phyloP scores from a whole-genome alignment of 75 land plant genomes.

The Chamaecyparis obtusa region DNA sequence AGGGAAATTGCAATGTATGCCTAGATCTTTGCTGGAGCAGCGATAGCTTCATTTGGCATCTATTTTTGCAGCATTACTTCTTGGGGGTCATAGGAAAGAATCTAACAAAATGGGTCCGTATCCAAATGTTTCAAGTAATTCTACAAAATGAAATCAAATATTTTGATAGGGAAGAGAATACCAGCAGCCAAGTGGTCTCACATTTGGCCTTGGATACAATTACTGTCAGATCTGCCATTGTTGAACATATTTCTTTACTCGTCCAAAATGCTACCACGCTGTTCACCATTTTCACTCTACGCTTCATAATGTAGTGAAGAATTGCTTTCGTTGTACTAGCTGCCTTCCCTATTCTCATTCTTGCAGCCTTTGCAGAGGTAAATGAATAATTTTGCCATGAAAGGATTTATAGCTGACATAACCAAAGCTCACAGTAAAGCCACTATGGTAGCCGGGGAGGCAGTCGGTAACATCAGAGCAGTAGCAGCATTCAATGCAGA shows the following conservation, averaged over 20 bases:
- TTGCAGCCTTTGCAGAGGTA: too few relatives aligned
- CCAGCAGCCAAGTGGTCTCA: conserved; percentile 27
- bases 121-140: conserved; percentile 30
- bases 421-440: conserved; percentile 19
- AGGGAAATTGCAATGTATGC: conserved; percentile 10
- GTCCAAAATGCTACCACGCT: conserved; percentile 24
- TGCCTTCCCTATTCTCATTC: conserved; percentile 29
- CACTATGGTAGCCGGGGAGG: conserved; percentile 35
- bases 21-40: conserved; percentile 14
- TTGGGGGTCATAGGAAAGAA: conserved; percentile 35
- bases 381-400: conserved; percentile 1
- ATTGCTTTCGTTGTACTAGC: conserved; percentile 30
- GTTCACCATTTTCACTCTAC: conserved; percentile 21
- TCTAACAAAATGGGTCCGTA: conserved; percentile 32
- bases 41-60: not conserved
- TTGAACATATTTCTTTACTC: conserved; percentile 21
- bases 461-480: conserved; percentile 30
- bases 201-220: too few relatives aligned
- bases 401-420: conserved; percentile 21
- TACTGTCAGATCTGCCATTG: conserved; percentile 33
- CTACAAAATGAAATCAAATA: conserved; percentile 28
- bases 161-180: conserved; percentile 43
- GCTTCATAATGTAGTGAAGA: conserved; percentile 24
- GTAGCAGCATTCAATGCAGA: conserved; percentile 25
- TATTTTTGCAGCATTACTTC: conserved; percentile 27